Evolutionary conservation across 352 stramenopile species (phyloP), one percentile per base, ranked within the genome.

Genomic region (Pythium myriotylum): DNA sequence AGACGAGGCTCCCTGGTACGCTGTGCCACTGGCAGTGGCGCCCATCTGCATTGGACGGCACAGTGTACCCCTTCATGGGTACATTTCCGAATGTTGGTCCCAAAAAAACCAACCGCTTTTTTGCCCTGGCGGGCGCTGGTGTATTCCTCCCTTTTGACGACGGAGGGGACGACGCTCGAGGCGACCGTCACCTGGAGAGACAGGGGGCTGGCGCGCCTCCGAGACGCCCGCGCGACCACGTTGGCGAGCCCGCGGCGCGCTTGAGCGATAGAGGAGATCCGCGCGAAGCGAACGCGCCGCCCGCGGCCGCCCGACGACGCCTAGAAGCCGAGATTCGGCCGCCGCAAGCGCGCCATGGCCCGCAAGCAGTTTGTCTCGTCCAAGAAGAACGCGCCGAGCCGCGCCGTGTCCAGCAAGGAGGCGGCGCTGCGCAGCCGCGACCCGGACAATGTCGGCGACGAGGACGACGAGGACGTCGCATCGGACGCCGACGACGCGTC

Each of bases 301-400:
- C 16, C 10, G 40, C 32, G 20, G 23, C 9, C 16, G 13, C 8
- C 19, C 6, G 9, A 48, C 4, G 42, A 16, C 22, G 23, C 13
- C 43, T 57, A 33, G 39, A 57, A 4, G 35, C 27, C 46, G 56
- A 62, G 54, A 32, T 27, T 23, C 13, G 6, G 13, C 9, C 10
- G 9, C 14, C 17, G 19, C 19, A 62, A 26, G 7, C n/a, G 29
- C 29, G 49, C 46, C 47, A 94, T 94, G 84, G 84, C 84, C 39
- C 80, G 87, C 57, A 88, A 89, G 67, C 85, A 90, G 68, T 92
- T 94, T 55, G 84, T 94, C 37, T 94, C 84, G 29, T 94, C 81
- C 61, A 94, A 90, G 76, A 94, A 94, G 71, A 94, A 91, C 70
- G 84, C 77, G 66, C 84, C 84, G 41, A 91, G 79, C 63, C 84